A percentile compares a stretch with the other conserved stretches of the same genome.
Conservation (phyloP, 306 rosid genomes). For the Quercus bicolor region DNA sequence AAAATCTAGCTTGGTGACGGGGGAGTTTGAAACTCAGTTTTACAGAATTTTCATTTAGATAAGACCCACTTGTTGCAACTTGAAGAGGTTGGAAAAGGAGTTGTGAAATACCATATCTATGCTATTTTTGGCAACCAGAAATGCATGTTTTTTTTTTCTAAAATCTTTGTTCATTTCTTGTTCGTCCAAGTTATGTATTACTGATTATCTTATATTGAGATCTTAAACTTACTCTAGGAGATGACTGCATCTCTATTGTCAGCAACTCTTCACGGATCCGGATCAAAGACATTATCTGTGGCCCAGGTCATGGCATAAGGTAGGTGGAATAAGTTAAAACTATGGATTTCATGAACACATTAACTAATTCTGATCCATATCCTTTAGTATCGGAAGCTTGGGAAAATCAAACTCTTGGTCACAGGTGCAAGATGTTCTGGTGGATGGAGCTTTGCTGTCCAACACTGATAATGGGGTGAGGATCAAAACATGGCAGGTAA, state of each 20-base stretch:
- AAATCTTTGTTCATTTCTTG: not conserved
- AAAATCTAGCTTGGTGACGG: not conserved
- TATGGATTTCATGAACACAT: not conserved
- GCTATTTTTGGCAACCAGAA: not conserved
- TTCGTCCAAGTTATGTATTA: not conserved
- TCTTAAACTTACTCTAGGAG: constrained; percentile 53
- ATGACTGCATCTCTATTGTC: constrained; percentile 89
- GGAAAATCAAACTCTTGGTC: constrained; percentile 71
- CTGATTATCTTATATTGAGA: not conserved
- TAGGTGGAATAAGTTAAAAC: constrained; percentile 21
- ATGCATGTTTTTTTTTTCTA: not conserved
- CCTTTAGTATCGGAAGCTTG: constrained; percentile 91
- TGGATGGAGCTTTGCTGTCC: constrained; percentile 58
- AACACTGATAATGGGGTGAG: constrained; percentile 80
- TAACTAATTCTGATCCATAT: constrained; percentile 17
- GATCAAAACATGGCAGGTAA: constrained; percentile 98
- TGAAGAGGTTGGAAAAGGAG: no score
- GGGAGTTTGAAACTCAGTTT: not conserved
- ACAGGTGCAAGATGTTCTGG: constrained; percentile 50
- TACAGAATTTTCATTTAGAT: not conserved
- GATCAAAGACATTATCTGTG: constrained; percentile 65
- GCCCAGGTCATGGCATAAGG: constrained; percentile 99
- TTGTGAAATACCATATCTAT: not conserved
- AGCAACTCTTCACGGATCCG: constrained; percentile 65
- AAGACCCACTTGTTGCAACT: not conserved